Evolutionary conservation across 1,139 yeast species (phyloP).

Genomic region (Saccharomyces hybrid): DNA sequence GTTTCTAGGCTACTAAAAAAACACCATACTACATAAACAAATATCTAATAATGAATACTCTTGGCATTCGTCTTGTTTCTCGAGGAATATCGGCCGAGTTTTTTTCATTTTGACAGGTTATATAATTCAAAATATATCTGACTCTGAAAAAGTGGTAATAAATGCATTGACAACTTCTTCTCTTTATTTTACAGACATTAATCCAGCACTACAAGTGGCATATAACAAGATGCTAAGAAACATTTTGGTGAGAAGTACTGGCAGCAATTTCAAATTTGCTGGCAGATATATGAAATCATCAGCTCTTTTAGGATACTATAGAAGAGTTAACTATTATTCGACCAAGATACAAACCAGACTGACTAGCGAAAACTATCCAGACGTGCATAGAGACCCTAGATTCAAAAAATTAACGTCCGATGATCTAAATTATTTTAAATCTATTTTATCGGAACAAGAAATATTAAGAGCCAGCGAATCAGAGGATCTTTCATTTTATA

Average conservation of each 20-base stretch:
- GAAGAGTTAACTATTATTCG: neutral
- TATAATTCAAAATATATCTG: neutral
- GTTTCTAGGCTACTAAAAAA: neutral
- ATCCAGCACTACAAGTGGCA: neutral
- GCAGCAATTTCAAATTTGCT: neutral
- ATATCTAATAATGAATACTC: neutral
- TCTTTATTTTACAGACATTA: neutral
- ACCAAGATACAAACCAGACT: conserved; percentile 18
- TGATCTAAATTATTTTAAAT: conserved; percentile 57
- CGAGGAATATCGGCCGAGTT: neutral
- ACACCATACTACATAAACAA: neutral
- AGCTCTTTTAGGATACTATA: neutral
- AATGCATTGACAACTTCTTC: neutral
- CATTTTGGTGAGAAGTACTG: neutral
- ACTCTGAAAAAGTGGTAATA: neutral
- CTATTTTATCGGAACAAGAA: conserved; percentile 45
- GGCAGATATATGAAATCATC: neutral
- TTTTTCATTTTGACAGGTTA: neutral
- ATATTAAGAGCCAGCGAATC: conserved; percentile 43
- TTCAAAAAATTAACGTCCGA: conserved; percentile 42
- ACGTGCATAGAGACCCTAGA: conserved; percentile 40
- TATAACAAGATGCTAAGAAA: neutral
- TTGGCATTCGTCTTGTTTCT: neutral
- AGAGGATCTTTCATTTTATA: conserved; percentile 47
- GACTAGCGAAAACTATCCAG: conserved; percentile 58